Base-by-base conservation (phyloP, 2,329 filamentous ascomycete species). In the Penicillium sp. region DNA sequence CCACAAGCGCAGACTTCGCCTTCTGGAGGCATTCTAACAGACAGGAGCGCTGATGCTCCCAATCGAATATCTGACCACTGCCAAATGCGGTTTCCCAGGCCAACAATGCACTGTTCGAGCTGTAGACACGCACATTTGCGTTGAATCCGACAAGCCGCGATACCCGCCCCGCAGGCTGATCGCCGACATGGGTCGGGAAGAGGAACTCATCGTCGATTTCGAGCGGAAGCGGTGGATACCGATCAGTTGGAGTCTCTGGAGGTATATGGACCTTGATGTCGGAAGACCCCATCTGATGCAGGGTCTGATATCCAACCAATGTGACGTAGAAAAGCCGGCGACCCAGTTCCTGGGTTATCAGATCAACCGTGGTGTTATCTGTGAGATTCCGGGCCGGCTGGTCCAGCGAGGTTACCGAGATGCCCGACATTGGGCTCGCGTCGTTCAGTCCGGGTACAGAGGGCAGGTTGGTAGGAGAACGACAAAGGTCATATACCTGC, bases 201-300 rank as follows among this genome's bases (percentile, higher is more conserved):
- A 95, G 86, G 60, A 82, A 90, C 47, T 85, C 82, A 66, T 95
- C 89, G 56, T 95, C 89, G 1, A 94, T 81, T 59, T 94, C 89
- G 16, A 84, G 73, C 0, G 89, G 89, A 10, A 89, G 75, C 6
- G 87, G 85, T 3, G 89, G 89, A 56, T 93, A 89, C 4, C 82
- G 85, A 35, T 88, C 81, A 22, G 78, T 82, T 0, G 82, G 81
- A 0, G 87, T 94, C 1, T 85, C 82, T 3, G 88, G 88, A 7
- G 86, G 81, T 41, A 95, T 82, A 28, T 86, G 78, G 29, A 90
- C 72, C 57, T 89, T 87, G 28, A 80, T 80, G 51, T 86, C 83
- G 0, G 80, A 80, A 13, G 81, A 80, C 27, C 87, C 88, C 14
- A 93, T 72, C 62, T 95, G 89, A 45, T 86, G 80, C 65, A 94